These are phyloP conservation scores for Platanus orientalis DNA, from an alignment of 164 flowering plant species.

Conservation along the genomic window DNA sequence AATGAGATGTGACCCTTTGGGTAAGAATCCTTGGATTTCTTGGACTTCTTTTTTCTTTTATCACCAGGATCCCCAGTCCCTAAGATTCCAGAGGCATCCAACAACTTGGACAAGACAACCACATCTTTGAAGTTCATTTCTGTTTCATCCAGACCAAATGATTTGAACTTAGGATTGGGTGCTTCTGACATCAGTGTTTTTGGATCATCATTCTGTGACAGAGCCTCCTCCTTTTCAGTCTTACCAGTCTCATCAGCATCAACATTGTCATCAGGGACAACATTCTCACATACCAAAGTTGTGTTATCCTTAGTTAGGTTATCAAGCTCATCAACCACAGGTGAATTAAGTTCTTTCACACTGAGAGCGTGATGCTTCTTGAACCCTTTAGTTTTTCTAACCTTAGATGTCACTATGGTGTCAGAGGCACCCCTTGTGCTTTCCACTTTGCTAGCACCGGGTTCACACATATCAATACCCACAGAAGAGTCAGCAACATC, in stretches of 20 bases:
- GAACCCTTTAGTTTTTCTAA: not conserved
- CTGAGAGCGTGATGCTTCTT: conserved; percentile 15
- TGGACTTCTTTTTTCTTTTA: conserved; percentile 30
- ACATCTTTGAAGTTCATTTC: conserved; percentile 9
- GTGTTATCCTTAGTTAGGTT: not conserved
- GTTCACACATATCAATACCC: conserved; percentile 9
- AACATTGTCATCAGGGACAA: not conserved
- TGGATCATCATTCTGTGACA: conserved; percentile 10
- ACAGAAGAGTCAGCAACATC: conserved; percentile 8
- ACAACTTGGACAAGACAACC: conserved; percentile 13
- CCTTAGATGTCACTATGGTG: conserved; percentile 1
- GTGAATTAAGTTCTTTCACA: conserved; percentile 1
- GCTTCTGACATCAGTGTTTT: conserved; percentile 1
- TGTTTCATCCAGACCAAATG: conserved; percentile 7
- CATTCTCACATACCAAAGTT: conserved; percentile 7
- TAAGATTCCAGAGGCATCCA: conserved; percentile 13
- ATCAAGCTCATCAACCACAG: conserved; percentile 7
- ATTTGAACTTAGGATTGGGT: conserved; percentile 3
- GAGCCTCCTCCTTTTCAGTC: conserved; percentile 9
- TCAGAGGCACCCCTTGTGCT: conserved; percentile 10
- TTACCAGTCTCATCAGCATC: conserved; percentile 5
- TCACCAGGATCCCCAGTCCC: conserved; percentile 19
- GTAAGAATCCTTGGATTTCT: conserved; percentile 21
- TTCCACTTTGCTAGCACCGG: conserved; percentile 7
- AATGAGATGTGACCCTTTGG: conserved; percentile 5